A percentile compares a stretch with the other conserved stretches of the same genome.
phyloP scores from a whole-genome alignment of 2,329 filamentous ascomycete species.

The Didymella lethalis region DNA sequence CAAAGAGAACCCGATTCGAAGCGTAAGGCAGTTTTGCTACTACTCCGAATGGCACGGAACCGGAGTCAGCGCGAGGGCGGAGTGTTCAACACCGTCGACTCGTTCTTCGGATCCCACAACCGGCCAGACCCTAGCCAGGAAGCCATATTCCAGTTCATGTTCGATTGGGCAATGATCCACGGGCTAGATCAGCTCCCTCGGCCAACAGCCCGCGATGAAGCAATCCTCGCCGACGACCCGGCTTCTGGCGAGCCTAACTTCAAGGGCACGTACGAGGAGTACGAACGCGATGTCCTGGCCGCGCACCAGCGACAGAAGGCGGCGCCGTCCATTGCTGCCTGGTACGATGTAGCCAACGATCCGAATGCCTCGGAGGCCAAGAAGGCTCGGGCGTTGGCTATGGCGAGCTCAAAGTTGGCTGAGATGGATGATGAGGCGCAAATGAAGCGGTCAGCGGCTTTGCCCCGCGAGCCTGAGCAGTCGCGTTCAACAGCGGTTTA shows the following conservation, averaged over 20 bases:
- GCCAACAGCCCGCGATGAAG: neutral
- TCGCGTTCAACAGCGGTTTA: conserved; percentile 8
- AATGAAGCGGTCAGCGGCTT: neutral
- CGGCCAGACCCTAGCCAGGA: no score
- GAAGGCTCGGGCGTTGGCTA: neutral
- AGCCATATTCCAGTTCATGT: no score
- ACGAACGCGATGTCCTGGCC: neutral
- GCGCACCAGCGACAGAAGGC: neutral
- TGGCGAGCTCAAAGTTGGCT: neutral
- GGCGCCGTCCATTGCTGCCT: neutral
- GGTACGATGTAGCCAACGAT: neutral
- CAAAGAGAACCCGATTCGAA: neutral
- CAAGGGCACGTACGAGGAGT: neutral
- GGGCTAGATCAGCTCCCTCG: neutral
- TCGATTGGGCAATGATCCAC: no score
- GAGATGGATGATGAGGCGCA: neutral
- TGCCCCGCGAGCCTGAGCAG: neutral
- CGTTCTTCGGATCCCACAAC: neutral
- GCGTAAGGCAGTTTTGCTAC: neutral
- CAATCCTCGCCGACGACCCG: neutral
- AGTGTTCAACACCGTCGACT: neutral
- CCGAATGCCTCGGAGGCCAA: neutral
- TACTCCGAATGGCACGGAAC: neutral
- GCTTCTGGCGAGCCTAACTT: neutral
- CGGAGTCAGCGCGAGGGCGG: neutral